Evolutionary conservation across 2,329 filamentous ascomycete species (phyloP), one percentile per base, ranked within the genome.

Genomic region (Microcera coccophila): DNA sequence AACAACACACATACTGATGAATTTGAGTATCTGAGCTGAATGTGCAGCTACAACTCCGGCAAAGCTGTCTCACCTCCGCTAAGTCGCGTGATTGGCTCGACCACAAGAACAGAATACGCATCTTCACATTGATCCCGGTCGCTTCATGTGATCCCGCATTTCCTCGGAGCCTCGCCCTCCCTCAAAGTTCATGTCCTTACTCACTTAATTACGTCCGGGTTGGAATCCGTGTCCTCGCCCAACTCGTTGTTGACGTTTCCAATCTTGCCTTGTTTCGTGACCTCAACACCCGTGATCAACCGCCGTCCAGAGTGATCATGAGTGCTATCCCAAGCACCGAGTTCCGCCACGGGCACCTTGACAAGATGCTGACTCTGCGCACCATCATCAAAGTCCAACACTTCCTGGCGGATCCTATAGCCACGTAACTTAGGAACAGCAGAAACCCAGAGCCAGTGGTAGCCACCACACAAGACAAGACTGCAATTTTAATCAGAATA

Each of bases 391-490:
- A 79, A 59, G 2, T 68, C 58, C 2, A 81, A 39, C 3, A 81
- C 59, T 32, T 80, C 75, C 17, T 80, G 74, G 2, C 79, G 70
- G 39, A 82, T 70, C n/a, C 62, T 53, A 49, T 84, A 85, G 0
- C 70, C 65, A 17, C 71, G 64, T 45, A 68, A 68, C 26, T 65
- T 70, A 0, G 81, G 80, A 1, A 84, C 52, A 2, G 75, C 36
- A 31, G 74, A 68, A 45, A 83, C 75, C 77, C 79, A 84, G 5
- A 73, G 42, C 21, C 69, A 64, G 53, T 84, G 83, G 60, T 84
- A 84, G 1, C 77, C 36, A 0, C 60, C 74, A 42, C 80, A 84
- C 0, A 71, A 16, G 7, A 70, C 46, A 19, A 84, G 63, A 24
- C 75, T 79, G 18, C 3, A 17, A 4, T 4, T 8, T 8, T 18